phyloP scores from a whole-genome alignment of 257 asterid species.

The Verbascum thapsus region DNA sequence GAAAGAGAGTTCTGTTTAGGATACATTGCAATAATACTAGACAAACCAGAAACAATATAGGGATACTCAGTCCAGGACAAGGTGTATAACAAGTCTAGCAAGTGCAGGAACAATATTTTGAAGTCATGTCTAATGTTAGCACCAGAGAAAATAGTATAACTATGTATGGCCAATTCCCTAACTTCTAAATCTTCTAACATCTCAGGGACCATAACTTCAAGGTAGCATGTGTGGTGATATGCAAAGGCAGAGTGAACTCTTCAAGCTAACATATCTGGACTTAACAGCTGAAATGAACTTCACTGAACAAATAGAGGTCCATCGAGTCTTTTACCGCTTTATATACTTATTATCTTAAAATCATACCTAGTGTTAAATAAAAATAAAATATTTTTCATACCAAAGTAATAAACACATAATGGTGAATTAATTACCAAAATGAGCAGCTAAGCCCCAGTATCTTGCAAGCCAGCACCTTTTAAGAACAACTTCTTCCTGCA shows the following conservation, averaged over 20 bases:
- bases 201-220: conserved; percentile 9
- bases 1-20: not conserved
- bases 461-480: conserved; percentile 99
- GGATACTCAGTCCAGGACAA: not conserved
- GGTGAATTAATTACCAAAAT: conserved; percentile 58
- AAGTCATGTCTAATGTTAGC: conserved; percentile 1
- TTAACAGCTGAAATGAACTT: not conserved
- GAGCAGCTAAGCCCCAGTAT: conserved; percentile 95
- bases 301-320: too few relatives aligned
- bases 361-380: not conserved
- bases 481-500: conserved; percentile 98
- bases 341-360: conserved; percentile 2
- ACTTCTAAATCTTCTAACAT: conserved; percentile 17
- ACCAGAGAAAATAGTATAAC: not conserved
- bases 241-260: conserved; percentile 4
- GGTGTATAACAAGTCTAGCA: conserved; percentile 11
- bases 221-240: conserved; percentile 8
- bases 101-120: conserved; percentile 15
- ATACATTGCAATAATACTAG: conserved; percentile 7
- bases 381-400: not conserved
- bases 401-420: conserved; percentile 22
- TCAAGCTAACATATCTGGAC: conserved; percentile 4
- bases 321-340: not conserved
- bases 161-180: not conserved
- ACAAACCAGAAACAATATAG: too few relatives aligned